A percentile compares a stretch with the other conserved stretches of the same genome.
Conservation (phyloP, 1,284 basidiomycete genomes). For the Boletus semigastroideus region DNA sequence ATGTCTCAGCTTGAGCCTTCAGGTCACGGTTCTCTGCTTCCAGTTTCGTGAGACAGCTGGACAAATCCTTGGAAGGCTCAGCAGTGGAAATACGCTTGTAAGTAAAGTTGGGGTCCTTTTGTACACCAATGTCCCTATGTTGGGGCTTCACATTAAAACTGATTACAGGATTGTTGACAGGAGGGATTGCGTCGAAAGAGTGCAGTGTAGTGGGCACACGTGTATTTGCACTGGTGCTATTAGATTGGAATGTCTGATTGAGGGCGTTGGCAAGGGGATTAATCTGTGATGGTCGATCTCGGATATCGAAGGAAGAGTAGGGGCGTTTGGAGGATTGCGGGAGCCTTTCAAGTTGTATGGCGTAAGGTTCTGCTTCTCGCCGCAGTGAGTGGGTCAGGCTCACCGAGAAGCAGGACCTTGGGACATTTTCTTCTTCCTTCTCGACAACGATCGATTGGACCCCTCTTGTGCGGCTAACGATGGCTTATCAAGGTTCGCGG, state of each 20-base stretch:
- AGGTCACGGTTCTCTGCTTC: slow-evolving; percentile 19
- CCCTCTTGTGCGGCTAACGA: neutral
- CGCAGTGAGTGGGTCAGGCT: slow-evolving; percentile 31
- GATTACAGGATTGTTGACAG: slow-evolving; percentile 4
- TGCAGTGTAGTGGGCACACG: slow-evolving; percentile 5
- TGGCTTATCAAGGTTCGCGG: neutral
- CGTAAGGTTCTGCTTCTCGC: slow-evolving; percentile 30
- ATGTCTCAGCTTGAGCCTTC: slow-evolving; percentile 8
- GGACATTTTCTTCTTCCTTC: slow-evolving; percentile 23
- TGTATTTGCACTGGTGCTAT: slow-evolving; percentile 16
- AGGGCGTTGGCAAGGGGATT: slow-evolving; percentile 27
- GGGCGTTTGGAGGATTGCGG: slow-evolving; percentile 3
- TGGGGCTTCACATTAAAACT: slow-evolving; percentile 3
- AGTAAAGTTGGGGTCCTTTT: slow-evolving; percentile 23
- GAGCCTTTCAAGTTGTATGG: slow-evolving; percentile 25
- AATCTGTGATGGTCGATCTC: neutral
- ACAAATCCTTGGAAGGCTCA: slow-evolving; percentile 6
- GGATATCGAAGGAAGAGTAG: neutral
- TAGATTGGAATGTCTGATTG: slow-evolving; percentile 27
- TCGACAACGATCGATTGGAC: neutral
- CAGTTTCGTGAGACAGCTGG: slow-evolving; percentile 21
- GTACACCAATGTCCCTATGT: slow-evolving; percentile 28
- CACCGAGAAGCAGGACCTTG: slow-evolving; percentile 34
- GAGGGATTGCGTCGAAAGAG: neutral
- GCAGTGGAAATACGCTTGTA: slow-evolving; percentile 6